These are phyloP conservation scores for Lathyrus tuberosus DNA, from an alignment of 306 rosid genomes.

Conservation along the genomic window DNA sequence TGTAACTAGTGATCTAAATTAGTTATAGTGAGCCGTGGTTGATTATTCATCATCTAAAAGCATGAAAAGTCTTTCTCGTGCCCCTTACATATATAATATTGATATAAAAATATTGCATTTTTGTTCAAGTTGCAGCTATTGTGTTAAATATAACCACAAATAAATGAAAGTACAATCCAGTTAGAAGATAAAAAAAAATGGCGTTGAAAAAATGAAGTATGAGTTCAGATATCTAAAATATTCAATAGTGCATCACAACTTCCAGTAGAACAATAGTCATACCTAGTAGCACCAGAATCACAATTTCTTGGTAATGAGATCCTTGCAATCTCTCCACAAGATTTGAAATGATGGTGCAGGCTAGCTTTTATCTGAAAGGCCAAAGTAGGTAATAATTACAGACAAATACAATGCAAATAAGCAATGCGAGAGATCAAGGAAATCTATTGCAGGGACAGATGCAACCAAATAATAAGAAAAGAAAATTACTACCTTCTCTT, in stretches of 20 bases:
- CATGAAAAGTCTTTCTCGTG: neutral
- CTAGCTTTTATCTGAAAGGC: slow-evolving; percentile 56
- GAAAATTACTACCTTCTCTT: slow-evolving; percentile 24
- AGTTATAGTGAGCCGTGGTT: neutral
- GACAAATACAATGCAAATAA: slow-evolving; percentile 1
- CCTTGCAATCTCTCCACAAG: slow-evolving; percentile 71
- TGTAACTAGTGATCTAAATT: slow-evolving; percentile 1
- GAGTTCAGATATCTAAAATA: neutral
- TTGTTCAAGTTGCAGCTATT: neutral
- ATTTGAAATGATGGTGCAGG: slow-evolving; percentile 56
- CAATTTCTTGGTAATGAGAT: slow-evolving; percentile 59
- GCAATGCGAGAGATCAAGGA: neutral
- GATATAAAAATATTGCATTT: neutral
- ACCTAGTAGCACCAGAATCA: slow-evolving; percentile 62
- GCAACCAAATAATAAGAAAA: slow-evolving; percentile 2
- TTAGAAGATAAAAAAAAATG: slow-evolving; percentile 1
- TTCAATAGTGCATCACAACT: neutral
- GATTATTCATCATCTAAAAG: neutral
- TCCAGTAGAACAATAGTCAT: slow-evolving; percentile 30
- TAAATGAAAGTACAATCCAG: neutral
- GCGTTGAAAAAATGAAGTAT: neutral
- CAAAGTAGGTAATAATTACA: slow-evolving; percentile 9
- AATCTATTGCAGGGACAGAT: slow-evolving; percentile 10
- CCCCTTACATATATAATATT: neutral
- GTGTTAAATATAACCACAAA: slow-evolving; percentile 7